Percentiles rank a stretch among this genome's conserved stretches.
These are phyloP conservation scores for Candida sp. DNA, from an alignment of 1,139 yeast species.

Conservation along the genomic window DNA sequence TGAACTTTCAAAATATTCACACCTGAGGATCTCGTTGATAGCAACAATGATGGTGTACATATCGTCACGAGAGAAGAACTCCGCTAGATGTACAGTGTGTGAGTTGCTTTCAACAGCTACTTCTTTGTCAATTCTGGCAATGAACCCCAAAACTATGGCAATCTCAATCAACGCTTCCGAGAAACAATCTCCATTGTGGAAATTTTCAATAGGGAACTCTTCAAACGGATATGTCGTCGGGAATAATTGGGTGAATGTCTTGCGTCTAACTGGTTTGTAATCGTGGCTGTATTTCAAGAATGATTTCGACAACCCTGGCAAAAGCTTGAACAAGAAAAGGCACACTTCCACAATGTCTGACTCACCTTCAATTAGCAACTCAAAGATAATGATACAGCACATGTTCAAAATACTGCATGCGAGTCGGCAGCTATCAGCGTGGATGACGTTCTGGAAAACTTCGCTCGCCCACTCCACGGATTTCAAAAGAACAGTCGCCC, in stretches of 20 bases:
- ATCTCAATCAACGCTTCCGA: slow-evolving; percentile 79
- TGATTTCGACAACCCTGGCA: slow-evolving; percentile 56
- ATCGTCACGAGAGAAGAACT: slow-evolving; percentile 44
- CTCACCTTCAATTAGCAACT: slow-evolving; percentile 25
- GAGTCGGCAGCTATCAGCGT: slow-evolving; percentile 62
- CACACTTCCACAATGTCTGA: slow-evolving; percentile 32
- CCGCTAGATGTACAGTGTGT: slow-evolving; percentile 38
- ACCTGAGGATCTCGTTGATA: slow-evolving; percentile 58
- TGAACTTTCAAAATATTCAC: slow-evolving; percentile 64
- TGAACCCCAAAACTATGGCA: slow-evolving; percentile 58
- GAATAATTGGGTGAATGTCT: slow-evolving; percentile 70
- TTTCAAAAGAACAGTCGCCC: slow-evolving; percentile 52
- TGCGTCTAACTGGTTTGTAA: slow-evolving; percentile 58
- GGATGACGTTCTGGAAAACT: slow-evolving; percentile 55
- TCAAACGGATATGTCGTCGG: slow-evolving; percentile 71
- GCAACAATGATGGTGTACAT: slow-evolving; percentile 54
- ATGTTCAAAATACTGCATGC: slow-evolving; percentile 63
- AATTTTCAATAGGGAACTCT: slow-evolving; percentile 72
- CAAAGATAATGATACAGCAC: slow-evolving; percentile 43
- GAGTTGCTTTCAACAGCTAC: slow-evolving; percentile 51
- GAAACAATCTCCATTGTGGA: slow-evolving; percentile 69
- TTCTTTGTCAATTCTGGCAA: slow-evolving; percentile 54
- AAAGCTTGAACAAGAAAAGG: slow-evolving; percentile 51
- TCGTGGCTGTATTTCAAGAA: slow-evolving; percentile 58
- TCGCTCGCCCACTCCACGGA: slow-evolving; percentile 69